Conservation (phyloP, 2,329 filamentous ascomycete species). For the Sordariomycetes sp. region DNA sequence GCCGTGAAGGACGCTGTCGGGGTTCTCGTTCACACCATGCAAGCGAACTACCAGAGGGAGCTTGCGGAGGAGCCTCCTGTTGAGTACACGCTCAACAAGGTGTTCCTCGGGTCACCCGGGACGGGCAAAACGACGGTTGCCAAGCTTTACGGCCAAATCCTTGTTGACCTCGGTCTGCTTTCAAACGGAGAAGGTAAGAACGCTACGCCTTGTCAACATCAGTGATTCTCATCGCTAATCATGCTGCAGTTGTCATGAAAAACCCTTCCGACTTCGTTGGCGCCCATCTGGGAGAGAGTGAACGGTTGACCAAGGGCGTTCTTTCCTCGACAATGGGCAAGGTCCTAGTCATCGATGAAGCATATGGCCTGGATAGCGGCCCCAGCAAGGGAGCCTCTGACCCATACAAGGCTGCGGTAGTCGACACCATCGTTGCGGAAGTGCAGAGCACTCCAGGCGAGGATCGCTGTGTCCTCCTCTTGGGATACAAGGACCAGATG, state of each 20-base stretch:
- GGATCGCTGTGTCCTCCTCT: constrained; percentile 60
- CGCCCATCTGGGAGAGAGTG: constrained; percentile 50
- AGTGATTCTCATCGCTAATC: not conserved
- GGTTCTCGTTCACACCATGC: constrained; percentile 48
- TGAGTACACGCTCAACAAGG: constrained; percentile 52
- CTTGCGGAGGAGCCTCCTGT: constrained; percentile 48
- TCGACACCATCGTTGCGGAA: constrained; percentile 66
- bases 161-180: constrained; percentile 56
- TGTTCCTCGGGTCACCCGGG: constrained; percentile 62
- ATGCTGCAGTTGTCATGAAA: constrained; percentile 47
- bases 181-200: constrained; percentile 52
- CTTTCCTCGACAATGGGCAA: constrained; percentile 57
- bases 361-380: constrained; percentile 55
- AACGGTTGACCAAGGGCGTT: constrained; percentile 62
- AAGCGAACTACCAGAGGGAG: constrained; percentile 56
- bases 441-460: constrained; percentile 61
- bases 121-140: constrained; percentile 71
- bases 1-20: constrained; percentile 52
- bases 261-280: constrained; percentile 68
- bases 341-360: constrained; percentile 72
- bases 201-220: not conserved
- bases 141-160: constrained; percentile 58
- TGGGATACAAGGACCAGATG: constrained; percentile 64
- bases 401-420: constrained; percentile 50
- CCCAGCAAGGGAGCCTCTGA: constrained; percentile 35